Percentiles rank a stretch among this genome's conserved stretches.
Evolutionary conservation across 2,329 filamentous ascomycete species (phyloP).

Genomic region (Polychaeton citri): DNA sequence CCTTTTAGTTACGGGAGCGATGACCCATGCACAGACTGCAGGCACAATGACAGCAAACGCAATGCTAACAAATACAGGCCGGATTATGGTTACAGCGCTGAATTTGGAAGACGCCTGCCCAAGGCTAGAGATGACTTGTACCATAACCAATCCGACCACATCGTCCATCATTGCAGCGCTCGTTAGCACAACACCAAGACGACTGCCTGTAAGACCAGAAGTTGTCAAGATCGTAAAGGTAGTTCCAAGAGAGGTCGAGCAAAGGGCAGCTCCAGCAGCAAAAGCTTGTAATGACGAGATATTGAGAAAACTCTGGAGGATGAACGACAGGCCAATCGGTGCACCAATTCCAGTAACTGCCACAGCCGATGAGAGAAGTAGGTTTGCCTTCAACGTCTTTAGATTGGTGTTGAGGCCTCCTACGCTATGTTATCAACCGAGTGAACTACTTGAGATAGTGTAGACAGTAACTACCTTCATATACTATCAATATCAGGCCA

Average conservation of each 20-base stretch:
- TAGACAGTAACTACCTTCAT: slow-evolving; percentile 49
- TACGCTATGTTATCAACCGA: slow-evolving; percentile 14
- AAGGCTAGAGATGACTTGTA: slow-evolving; percentile 59
- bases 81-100: slow-evolving; percentile 29
- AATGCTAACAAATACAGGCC: slow-evolving; percentile 38
- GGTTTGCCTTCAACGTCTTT: slow-evolving; percentile 43
- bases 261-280: slow-evolving; percentile 58
- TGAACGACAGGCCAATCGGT: slow-evolving; percentile 55
- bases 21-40: slow-evolving; percentile 28
- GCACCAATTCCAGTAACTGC: slow-evolving; percentile 51
- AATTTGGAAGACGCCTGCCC: slow-evolving; percentile 27
- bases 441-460: no score
- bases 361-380: slow-evolving; percentile 46
- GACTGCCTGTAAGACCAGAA: slow-evolving; percentile 40
- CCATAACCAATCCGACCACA: slow-evolving; percentile 63
- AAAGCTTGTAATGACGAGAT: slow-evolving; percentile 51
- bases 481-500: slow-evolving; percentile 59
- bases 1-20: not conserved
- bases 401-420: slow-evolving; percentile 47
- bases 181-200: slow-evolving; percentile 49
- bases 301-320: slow-evolving; percentile 36
- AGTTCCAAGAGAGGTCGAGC: slow-evolving; percentile 62
- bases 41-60: slow-evolving; percentile 39
- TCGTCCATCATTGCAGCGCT: slow-evolving; percentile 74
- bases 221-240: slow-evolving; percentile 53